A percentile compares a stretch with the other conserved stretches of the same genome.
phyloP scores from a whole-genome alignment of 208 protist genomes.

The Leptomonas pyrrhocoris region DNA sequence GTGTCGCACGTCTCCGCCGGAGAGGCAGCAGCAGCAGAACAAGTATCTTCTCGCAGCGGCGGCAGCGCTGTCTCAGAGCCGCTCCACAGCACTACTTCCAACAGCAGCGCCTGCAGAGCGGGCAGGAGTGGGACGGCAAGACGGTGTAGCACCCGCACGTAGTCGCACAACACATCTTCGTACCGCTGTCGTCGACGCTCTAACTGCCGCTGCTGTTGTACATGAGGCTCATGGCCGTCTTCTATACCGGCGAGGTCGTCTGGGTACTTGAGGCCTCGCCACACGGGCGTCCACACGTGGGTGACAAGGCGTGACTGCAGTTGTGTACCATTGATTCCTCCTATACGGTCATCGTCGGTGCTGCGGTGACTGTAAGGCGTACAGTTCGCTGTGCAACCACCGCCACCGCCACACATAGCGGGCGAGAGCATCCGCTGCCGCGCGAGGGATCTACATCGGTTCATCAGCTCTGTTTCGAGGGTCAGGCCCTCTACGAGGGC shows the following conservation, averaged over 20 bases:
- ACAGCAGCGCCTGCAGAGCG: slow-evolving; percentile 14
- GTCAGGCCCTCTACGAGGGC: slow-evolving; percentile 11
- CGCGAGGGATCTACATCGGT: too few species aligned
- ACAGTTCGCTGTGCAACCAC: too few species aligned
- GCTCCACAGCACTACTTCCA: slow-evolving; percentile 23
- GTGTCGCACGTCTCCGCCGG: neutral
- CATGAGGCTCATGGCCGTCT: too few species aligned
- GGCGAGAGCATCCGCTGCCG: neutral
- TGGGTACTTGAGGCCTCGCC: slow-evolving; percentile 2
- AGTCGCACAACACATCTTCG: slow-evolving; percentile 23
- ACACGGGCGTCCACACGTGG: slow-evolving; percentile 18
- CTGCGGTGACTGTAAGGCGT: too few species aligned
- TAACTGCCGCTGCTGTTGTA: slow-evolving; percentile 4
- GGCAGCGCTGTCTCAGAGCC: neutral
- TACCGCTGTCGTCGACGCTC: slow-evolving; percentile 1
- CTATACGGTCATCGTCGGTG: too few species aligned
- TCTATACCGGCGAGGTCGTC: neutral
- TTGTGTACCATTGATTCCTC: neutral
- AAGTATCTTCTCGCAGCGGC: neutral
- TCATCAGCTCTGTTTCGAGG: slow-evolving; percentile 1
- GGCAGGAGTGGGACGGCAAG: neutral
- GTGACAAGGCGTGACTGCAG: slow-evolving; percentile 19
- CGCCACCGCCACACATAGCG: neutral
- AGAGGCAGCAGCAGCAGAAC: neutral
- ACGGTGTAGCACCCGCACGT: slow-evolving; percentile 26